A percentile compares a stretch with the other conserved stretches of the same genome.
These are phyloP conservation scores for Tetrahymena thermophila DNA, from an alignment of 73 alveolate genomes.

Conservation along the genomic window DNA sequence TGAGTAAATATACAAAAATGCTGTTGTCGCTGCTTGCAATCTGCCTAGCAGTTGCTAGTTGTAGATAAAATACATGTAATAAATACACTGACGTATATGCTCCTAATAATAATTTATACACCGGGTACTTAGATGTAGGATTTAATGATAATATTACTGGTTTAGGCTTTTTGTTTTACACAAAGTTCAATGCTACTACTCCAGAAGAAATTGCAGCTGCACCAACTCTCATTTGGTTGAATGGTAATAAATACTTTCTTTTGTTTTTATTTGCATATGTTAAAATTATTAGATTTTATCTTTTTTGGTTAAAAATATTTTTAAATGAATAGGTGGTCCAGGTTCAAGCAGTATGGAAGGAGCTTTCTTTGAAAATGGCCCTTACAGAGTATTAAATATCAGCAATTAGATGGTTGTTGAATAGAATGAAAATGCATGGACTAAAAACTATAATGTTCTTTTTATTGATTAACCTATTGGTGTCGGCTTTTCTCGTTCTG, in stretches of 20 bases:
- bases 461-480: background rate
- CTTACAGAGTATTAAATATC: slow-evolving; percentile 37
- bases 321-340: slow-evolving; percentile 73
- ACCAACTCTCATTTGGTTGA: background rate
- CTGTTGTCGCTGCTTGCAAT: background rate
- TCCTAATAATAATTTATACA: background rate
- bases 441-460: background rate
- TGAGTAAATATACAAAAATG: background rate
- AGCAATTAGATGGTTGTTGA: background rate
- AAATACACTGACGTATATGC: background rate
- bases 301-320: background rate
- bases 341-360: slow-evolving; percentile 77
- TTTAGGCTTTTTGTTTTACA: background rate
- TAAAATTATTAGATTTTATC: background rate
- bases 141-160: background rate
- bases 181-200: background rate
- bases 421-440: background rate
- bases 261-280: background rate
- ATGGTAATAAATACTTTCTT: background rate
- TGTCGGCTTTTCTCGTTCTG: background rate
- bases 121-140: background rate
- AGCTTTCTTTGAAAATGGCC: slow-evolving; percentile 74
- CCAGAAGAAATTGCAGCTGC: background rate
- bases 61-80: background rate
- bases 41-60: background rate